Base-by-base conservation (phyloP, 2,329 filamentous ascomycete species). In the Clathrospora elynae region DNA sequence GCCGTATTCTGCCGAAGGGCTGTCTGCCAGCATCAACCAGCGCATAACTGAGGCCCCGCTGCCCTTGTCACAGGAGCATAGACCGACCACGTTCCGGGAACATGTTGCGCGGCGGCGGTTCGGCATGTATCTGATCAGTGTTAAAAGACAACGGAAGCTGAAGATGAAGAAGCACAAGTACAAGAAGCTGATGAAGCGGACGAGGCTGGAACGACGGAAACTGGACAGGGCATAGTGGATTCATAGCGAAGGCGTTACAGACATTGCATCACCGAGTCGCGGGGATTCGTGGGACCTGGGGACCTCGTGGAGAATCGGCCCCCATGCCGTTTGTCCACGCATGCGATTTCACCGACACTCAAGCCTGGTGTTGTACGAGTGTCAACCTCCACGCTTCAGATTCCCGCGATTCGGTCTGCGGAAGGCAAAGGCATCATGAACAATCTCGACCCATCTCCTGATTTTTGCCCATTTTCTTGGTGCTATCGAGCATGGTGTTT, bases 141-240 rank as follows among this genome's bases (percentile, higher is more conserved):
- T 96, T 59, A 90, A 86, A 79, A 82, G 93, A 71, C 90, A 95
- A 74, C 80, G 90, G 67, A 95, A 93, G 77, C 76, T 96, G 66
- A 96, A 90, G 83, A 99, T 99, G 91, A 99, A 99, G 88, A 99
- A 97, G 83, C 92, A 97, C 82, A 99, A 99, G 85, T 96, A 96
- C 75, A 97, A 96, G 90, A 99, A 99, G 83, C 78, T 97, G 59
- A 90, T 96, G 88, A 88, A 87, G 79, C 82, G 84, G 73, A 96
- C 92, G 66, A 84, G 92, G 71, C 92, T 89, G 69, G 73, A 90
- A 77, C 86, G 92, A 68, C 84, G 90, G 68, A 95, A 91, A 77
- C 78, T 93, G 63, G 89, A 68, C 53, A 64, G 66, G 56, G 46
- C 55, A 48, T 71, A 62, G 62, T 61, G 56, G 54, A 59, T 31